Base-by-base conservation (phyloP, 306 rosid species). In the Vigna angularis region DNA sequence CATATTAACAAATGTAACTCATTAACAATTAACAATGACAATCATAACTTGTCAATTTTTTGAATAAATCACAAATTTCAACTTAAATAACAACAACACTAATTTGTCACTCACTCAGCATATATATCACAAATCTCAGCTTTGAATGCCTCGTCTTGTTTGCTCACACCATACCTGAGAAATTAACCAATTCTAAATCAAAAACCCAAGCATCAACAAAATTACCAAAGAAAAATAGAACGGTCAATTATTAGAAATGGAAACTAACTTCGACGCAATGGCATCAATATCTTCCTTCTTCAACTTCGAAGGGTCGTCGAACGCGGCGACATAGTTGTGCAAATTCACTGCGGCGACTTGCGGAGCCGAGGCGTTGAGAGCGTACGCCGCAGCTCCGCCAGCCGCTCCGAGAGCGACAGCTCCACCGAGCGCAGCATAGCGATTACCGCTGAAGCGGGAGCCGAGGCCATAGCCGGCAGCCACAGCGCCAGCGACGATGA, bases 381-480 rank as follows among this genome's bases (percentile, higher is more conserved):
- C 90, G 50, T 91, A 96, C 0, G 86, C 90, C 0, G 91, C 93
- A 0, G 96, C 96, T 0, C 94, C 98, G 3, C 97, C 87, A 0
- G 94, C 96, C 0, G 87, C 93, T 4, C 95, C 98, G 1, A 93
- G 84, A n/a, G 85, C 99, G 0, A 87, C 93, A 0, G 99, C 98
- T 2, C 97, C 99, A 0, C 98, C 98, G 3, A 88, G 42, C 3
- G 98, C 97, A 0, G 96, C 88, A 58, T 77, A 83, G 28, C 85
- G 86, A 11, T 85, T 81, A 63, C 88, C 87, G 0, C 94, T 91
- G 16, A 96, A 77, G 44, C 89, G 79, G 1, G 86, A 76, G 32
- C 99, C 98, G 47, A 96, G 50, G 26, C 99, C 97, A 50, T 90
- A 91, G 0, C 99, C 99, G 2, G 98, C 99, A 0, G 96, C 96